phyloP scores from a whole-genome alignment of 1,139 yeast species.

The Yamadazyma triangularis region DNA sequence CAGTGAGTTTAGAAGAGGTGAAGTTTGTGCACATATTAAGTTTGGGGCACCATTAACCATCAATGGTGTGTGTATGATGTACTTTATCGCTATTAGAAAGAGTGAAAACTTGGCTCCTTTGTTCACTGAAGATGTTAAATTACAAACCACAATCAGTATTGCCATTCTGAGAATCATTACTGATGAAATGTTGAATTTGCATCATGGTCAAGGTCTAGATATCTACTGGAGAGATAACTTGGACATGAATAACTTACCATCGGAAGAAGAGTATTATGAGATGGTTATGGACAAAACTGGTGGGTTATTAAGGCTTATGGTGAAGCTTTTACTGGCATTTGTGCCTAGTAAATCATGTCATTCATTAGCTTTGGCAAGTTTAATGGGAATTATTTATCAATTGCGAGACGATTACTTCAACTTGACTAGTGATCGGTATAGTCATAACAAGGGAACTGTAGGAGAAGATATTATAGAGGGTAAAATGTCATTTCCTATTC shows the following conservation, averaged over 20 bases:
- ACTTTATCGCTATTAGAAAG: constrained; percentile 62
- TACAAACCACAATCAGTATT: constrained; percentile 7
- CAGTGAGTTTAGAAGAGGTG: constrained; percentile 67
- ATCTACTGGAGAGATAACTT: constrained; percentile 74
- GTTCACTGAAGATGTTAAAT: constrained; percentile 8
- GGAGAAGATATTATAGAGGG: constrained; percentile 92
- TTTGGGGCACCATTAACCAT: constrained; percentile 78
- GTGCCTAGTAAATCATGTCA: constrained; percentile 10
- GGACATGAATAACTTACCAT: constrained; percentile 45
- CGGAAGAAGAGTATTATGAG: constrained; percentile 59
- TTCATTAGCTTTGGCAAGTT: constrained; percentile 61
- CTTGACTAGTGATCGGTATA: constrained; percentile 48
- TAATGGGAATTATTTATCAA: constrained; percentile 80
- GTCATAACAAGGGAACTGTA: constrained; percentile 61
- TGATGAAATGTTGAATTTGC: constrained; percentile 75
- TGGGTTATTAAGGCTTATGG: constrained; percentile 74
- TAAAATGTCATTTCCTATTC: constrained; percentile 77
- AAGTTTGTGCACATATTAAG: constrained; percentile 69
- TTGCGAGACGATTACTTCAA: constrained; percentile 78
- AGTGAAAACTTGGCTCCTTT: constrained; percentile 25
- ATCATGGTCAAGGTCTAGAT: constrained; percentile 86
- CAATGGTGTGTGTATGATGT: constrained; percentile 79
- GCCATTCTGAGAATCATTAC: constrained; percentile 35
- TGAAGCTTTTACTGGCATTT: constrained; percentile 51
- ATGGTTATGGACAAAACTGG: constrained; percentile 93